A percentile compares a stretch with the other conserved stretches of the same genome.
phyloP scores from a whole-genome alignment of 2,329 filamentous ascomycete species.

The Penicillium sclerotiorum region DNA sequence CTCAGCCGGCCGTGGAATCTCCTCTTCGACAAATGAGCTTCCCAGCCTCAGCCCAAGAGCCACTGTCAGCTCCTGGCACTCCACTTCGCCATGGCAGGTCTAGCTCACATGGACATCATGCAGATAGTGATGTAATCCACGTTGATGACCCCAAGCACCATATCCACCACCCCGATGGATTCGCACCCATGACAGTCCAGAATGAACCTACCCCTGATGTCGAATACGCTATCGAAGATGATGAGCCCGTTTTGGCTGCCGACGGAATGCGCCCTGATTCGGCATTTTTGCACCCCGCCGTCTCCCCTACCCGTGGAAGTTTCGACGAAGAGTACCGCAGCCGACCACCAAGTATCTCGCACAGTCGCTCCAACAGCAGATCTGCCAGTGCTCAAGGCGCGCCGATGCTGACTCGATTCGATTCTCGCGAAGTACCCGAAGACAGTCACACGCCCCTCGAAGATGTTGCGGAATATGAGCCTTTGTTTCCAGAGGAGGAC shows the following conservation, averaged over 20 bases:
- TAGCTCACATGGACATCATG: slow-evolving; percentile 18
- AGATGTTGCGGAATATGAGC: slow-evolving; percentile 92
- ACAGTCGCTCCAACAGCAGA: slow-evolving; percentile 66
- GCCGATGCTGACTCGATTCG: slow-evolving; percentile 56
- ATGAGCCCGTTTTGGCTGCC: slow-evolving; percentile 80
- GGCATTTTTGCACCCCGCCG: slow-evolving; percentile 74
- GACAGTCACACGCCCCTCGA: slow-evolving; percentile 70
- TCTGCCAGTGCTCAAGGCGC: slow-evolving; percentile 65
- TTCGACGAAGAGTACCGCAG: slow-evolving; percentile 56
- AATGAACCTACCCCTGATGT: slow-evolving; percentile 52
- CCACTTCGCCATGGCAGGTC: slow-evolving; percentile 13
- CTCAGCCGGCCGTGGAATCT: slow-evolving; percentile 53
- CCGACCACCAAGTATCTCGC: slow-evolving; percentile 57
- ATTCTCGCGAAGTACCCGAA: slow-evolving; percentile 56
- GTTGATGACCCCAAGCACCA: slow-evolving; percentile 66
- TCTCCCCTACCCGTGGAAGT: slow-evolving; percentile 70
- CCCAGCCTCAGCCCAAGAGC: slow-evolving; percentile 51
- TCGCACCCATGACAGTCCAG: slow-evolving; percentile 51
- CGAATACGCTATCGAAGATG: slow-evolving; percentile 59
- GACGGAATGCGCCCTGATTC: slow-evolving; percentile 77
- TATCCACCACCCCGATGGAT: slow-evolving; percentile 50
- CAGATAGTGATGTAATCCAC: slow-evolving; percentile 63
- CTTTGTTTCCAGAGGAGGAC: slow-evolving; percentile 82
- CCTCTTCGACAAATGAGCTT: slow-evolving; percentile 55
- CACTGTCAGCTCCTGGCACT: slow-evolving; percentile 14